Evolutionary conservation across 192 early-diverging fungal species (phyloP).

Genomic region (Coemansia sp.): DNA sequence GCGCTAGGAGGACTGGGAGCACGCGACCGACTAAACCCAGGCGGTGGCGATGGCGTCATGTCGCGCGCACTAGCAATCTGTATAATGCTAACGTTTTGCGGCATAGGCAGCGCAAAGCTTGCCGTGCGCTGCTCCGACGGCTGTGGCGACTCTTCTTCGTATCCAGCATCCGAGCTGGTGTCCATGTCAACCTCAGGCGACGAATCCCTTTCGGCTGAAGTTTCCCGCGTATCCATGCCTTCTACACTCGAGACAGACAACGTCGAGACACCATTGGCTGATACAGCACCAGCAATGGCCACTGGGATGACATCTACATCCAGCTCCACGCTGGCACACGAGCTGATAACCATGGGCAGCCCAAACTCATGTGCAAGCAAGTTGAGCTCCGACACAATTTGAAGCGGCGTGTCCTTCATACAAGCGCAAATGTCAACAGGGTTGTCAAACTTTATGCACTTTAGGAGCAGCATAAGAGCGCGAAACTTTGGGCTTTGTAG

Average conservation of each 20-base stretch:
- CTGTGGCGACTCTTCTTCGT: slow-evolving; percentile 3
- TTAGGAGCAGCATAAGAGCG: slow-evolving; percentile 35
- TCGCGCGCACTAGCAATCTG: neutral
- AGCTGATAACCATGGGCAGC: slow-evolving; percentile 22
- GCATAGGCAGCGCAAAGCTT: neutral
- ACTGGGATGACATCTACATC: neutral
- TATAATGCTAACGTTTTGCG: neutral
- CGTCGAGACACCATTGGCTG: neutral
- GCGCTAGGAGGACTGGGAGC: slow-evolving; percentile 43
- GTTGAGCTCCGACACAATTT: slow-evolving; percentile 30
- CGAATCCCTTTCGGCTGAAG: neutral
- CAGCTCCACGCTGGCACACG: slow-evolving; percentile 24
- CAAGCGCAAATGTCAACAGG: slow-evolving; percentile 15
- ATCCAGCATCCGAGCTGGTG: slow-evolving; percentile 34
- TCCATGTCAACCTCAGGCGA: slow-evolving; percentile 28
- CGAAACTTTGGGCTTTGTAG: slow-evolving; percentile 26
- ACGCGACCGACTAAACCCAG: slow-evolving; percentile 27
- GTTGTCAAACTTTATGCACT: slow-evolving; percentile 31
- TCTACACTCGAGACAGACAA: neutral
- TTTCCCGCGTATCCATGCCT: neutral
- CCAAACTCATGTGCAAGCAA: slow-evolving; percentile 35
- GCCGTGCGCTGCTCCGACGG: neutral
- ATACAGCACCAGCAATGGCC: neutral
- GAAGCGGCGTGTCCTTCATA: slow-evolving; percentile 8
- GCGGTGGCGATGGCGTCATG: neutral